Evolutionary conservation across 2,329 filamentous ascomycete genomes (phyloP), one percentile per base, ranked within the genome.

Genomic region (Immersiporthe knoxdaviesiana): DNA sequence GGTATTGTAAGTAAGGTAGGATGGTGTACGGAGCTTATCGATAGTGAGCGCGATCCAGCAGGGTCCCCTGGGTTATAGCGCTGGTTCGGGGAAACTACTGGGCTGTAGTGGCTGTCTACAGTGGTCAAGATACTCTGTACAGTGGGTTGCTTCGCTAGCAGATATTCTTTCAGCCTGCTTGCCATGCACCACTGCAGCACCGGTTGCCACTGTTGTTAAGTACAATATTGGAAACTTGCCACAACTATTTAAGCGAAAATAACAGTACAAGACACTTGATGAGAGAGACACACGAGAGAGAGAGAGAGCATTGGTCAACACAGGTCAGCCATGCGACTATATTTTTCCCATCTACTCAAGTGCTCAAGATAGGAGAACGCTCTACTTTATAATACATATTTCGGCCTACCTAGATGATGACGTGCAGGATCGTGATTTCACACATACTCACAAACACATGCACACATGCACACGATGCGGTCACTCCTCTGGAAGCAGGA

Each of bases 101-200:
- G 35, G 35, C 8, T n/a, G n/a, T n/a, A n/a, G n/a, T n/a, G n/a
- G n/a, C n/a, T 35, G 35, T 35, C 8, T 35, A 35, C 35, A 35
- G 35, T 35, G 35, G 35, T 35, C 8, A 35, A 8, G n/a, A n/a
- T n/a, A n/a, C n/a, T n/a, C n/a, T n/a, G 35, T 35, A 35, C 4
- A 35, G 35, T 35, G 68, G 68, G 68, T 66, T 70, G 62, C 61
- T 27, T 14, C 62, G 59, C 44, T 70, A n/a, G 60, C 68, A 30
- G 41, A 65, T 7, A 2, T 35, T 47, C 11, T 6, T 35, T 41
- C 5, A 39, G 32, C 35, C 21, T 60, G 63, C 37, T 56, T 50
- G 41, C 18, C n/a, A n/a, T n/a, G n/a, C n/a, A n/a, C n/a, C n/a
- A n/a, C n/a, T n/a, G n/a, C n/a, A n/a, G n/a, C n/a, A n/a, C n/a